Evolutionary conservation across 2,329 filamentous ascomycete species (phyloP), one percentile per base, ranked within the genome.

Genomic region (Pseudocercospora pini-densiflorae): DNA sequence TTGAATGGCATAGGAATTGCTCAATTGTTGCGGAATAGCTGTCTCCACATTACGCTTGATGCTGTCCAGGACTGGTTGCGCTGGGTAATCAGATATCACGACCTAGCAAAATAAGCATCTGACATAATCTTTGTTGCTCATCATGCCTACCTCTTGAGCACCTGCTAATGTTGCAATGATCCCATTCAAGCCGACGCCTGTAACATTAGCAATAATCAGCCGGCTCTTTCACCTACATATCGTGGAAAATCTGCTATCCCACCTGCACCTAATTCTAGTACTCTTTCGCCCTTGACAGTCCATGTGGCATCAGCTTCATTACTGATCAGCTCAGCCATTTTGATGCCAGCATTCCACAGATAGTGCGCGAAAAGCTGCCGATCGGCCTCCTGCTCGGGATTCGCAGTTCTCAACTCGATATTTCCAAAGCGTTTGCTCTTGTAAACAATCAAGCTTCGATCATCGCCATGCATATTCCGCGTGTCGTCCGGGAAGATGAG

Each of bases 401-500:
- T 79, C 7, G 81, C 80, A 1, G 79, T 78, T 6, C 67, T 68
- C 45, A 84, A 72, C 61, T 81, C 78, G n/a, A 84, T 69, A 8
- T 78, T 71, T 10, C 78, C 78, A 47, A 75, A 77, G 9, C 70
- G 69, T 14, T 63, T 64, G 68, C 72, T 77, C 45, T 73, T 81
- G 79, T 92, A 92, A 31, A 88, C 72, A 36, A 92, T 83, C 19
- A 81, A 79, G 68, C 87, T 84, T 58, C 85, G 80, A 1, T 84
- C 79, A 72, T 90, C 88, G 77, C 90, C 89, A 77, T 92, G 89
- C 76, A 86, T 84, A 79, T 87, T 89, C 65, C 83, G 84, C 61
- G 88, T 81, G 78, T 92, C 89, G 76, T 91, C 88, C 3, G 88
- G 85, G 79, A 91, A 91, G 76, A 92, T 86, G 68, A 88, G 82